Evolutionary conservation across 2,329 filamentous ascomycete genomes (phyloP), one percentile per base, ranked within the genome.

Genomic region (Penicillium sp.): DNA sequence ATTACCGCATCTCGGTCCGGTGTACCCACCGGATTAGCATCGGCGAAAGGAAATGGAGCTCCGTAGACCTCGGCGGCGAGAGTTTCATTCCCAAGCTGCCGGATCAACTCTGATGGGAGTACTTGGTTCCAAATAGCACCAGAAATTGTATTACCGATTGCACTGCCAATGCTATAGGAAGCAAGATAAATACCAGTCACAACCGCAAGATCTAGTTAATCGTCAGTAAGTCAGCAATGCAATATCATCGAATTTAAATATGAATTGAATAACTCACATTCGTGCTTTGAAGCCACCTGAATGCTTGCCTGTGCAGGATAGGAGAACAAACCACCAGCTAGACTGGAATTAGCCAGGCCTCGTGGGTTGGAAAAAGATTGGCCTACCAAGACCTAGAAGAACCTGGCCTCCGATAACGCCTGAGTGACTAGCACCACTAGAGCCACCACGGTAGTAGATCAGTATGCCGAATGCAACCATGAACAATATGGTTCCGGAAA

Each of bases 401-500:
- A 87, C 75, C 67, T 88, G 83, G 2, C 81, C 84, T 14, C 81
- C 85, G 54, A 88, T 83, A 51, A 88, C 76, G 24, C 86, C 86
- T 1, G 79, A 77, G 52, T 83, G 43, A 24, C 36, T 77, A 9
- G 75, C 68, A 0, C 61, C 31, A 1, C 68, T 72, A 0, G 75
- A 64, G 5, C 80, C 78, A 31, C 85, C 85, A n/a, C 86, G 83
- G 75, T 78, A 88, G 60, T 79, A 77, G 64, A 88, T 87, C 16
- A 88, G 75, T 1, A 88, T 77, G 9, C 85, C 86, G 58, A 87
- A 88, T 1, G 85, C 84, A n/a, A 86, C 82, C 63, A 85, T 76
- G 74, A 85, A 88, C 2, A 88, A 75, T 8, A 75, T 70, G 1
- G 84, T 87, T 29, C 86, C 86, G 24, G 73, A 71, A 34, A 88